phyloP scores from a whole-genome alignment of 805 yeast species.

The Teunomyces pallodes region DNA sequence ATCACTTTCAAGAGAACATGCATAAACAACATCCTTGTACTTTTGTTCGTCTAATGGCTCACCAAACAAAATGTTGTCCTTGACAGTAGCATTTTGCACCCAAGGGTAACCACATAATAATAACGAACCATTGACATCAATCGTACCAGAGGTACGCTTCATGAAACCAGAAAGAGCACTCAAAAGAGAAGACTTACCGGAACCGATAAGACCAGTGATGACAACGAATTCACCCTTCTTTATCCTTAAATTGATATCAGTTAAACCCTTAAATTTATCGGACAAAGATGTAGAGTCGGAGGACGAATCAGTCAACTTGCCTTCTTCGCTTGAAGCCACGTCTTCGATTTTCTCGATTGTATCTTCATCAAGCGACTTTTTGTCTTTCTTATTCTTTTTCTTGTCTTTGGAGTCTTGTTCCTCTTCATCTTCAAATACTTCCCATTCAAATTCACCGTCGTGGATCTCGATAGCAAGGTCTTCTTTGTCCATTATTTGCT shows the following conservation, averaged over 20 bases:
- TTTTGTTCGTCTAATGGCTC: constrained; percentile 45
- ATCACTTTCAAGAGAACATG: constrained; percentile 68
- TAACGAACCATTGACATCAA: constrained; percentile 52
- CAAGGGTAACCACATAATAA: constrained; percentile 68
- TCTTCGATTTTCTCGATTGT: constrained; percentile 9
- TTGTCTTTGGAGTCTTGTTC: constrained; percentile 21
- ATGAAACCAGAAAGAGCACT: constrained; percentile 72
- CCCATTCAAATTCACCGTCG: constrained; percentile 70
- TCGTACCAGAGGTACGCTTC: constrained; percentile 52
- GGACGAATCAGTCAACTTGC: constrained; percentile 4
- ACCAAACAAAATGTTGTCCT: constrained; percentile 74
- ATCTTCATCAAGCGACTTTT: constrained; percentile 21
- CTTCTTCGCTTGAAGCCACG: not conserved
- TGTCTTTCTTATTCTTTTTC: constrained; percentile 7
- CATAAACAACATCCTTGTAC: constrained; percentile 55
- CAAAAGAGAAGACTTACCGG: constrained; percentile 76
- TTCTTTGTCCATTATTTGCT: constrained; percentile 21
- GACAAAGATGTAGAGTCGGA: constrained; percentile 5
- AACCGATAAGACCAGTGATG: constrained; percentile 77
- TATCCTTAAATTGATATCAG: constrained; percentile 51
- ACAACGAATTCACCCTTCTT: constrained; percentile 68
- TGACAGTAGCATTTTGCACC: constrained; percentile 79
- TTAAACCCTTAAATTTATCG: constrained; percentile 42
- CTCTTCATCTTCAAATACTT: constrained; percentile 23
- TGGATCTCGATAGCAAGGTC: constrained; percentile 47